Evolutionary conservation across 768 basidiomycete species (phyloP), one percentile per base, ranked within the genome.

Genomic region (Phanerodontia chrysosporium): DNA sequence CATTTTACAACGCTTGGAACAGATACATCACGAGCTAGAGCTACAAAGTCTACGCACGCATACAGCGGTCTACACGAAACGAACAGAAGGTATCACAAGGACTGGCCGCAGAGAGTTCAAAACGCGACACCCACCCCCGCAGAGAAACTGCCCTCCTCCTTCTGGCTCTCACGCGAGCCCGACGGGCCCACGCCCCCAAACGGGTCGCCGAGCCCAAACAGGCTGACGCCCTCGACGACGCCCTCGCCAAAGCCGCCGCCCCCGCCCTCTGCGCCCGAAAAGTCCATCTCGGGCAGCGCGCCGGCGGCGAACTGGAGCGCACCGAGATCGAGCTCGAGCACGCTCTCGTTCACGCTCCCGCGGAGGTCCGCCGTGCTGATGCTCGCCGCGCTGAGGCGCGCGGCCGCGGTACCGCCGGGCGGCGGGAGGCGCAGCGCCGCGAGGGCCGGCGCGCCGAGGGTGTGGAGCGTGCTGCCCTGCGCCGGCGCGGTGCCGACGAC

Each of bases 321-420:
- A 22, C 46, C 32, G 18, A 57, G 32, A 46, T 57, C 56, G 46
- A 57, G 22, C 7, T 57, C 46, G 18, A 57, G 46, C 24, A 57
- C 46, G 46, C 56, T 57, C 32, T 45, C 45, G 46, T 48, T 57
- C 18, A 49, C 48, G 29, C 45, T 49, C 16, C 32, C 56, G 9
- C 56, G 56, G 14, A 57, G 28, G 56, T 57, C 56, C 24, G 24
- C 45, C 28, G 56, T 57, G 45, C 46, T 36, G 21, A 57, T 48
- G 45, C 29, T 49, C 9, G 48, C 30, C 21, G 24, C 32, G 36
- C 52, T 42, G 39, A 10, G 8, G 8, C 6, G 8, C 6, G 13
- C 22, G 13, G 46, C 9, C 24, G 46, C 46, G 46, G 13, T 10
- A 22, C 46, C 18, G 7, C 12, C 4, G 39, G 39, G 10, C 39